These are phyloP conservation scores for Mesembryanthemum crystallinum DNA, from an alignment of 148 eudicot species.

Conservation along the genomic window DNA sequence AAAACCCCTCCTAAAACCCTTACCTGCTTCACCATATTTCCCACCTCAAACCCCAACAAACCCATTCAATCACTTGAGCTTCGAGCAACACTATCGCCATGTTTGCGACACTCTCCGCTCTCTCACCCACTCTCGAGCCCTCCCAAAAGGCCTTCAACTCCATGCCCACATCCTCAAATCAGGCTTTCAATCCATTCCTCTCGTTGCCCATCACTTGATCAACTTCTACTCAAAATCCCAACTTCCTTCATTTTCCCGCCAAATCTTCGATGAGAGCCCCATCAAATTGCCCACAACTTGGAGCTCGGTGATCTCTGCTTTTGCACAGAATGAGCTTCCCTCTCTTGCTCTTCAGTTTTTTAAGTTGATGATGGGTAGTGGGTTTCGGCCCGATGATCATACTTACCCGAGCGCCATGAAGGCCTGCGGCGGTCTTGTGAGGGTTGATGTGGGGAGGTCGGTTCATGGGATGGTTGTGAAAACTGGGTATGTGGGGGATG, in stretches of 20 bases:
- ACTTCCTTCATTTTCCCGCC: conserved; percentile 49
- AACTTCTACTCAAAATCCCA: conserved; percentile 74
- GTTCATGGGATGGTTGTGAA: conserved; percentile 63
- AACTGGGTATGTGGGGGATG: conserved; percentile 55
- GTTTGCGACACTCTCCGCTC: conserved; percentile 48
- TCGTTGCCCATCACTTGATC: conserved; percentile 65
- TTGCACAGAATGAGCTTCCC: conserved; percentile 46
- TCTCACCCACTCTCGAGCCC: conserved; percentile 43
- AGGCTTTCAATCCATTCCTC: conserved; percentile 52
- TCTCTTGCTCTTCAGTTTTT: conserved; percentile 33
- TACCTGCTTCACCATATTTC: not conserved
- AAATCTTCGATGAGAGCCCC: conserved; percentile 51
- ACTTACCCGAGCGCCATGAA: conserved; percentile 47
- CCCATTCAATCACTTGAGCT: conserved; percentile 27
- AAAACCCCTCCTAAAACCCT: conserved; percentile 13
- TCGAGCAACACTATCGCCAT: conserved; percentile 35
- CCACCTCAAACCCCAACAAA: conserved; percentile 3
- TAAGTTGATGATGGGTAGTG: conserved; percentile 24
- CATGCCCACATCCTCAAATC: conserved; percentile 69
- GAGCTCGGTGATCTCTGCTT: conserved; percentile 41
- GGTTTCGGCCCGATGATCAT: conserved; percentile 39
- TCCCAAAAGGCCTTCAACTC: conserved; percentile 53
- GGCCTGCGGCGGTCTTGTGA: conserved; percentile 45
- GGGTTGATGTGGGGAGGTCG: conserved; percentile 44
- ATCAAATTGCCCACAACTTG: conserved; percentile 36